Conservation (phyloP, 371 early-diverging fungal genomes). For the Mucor racemosus region DNA sequence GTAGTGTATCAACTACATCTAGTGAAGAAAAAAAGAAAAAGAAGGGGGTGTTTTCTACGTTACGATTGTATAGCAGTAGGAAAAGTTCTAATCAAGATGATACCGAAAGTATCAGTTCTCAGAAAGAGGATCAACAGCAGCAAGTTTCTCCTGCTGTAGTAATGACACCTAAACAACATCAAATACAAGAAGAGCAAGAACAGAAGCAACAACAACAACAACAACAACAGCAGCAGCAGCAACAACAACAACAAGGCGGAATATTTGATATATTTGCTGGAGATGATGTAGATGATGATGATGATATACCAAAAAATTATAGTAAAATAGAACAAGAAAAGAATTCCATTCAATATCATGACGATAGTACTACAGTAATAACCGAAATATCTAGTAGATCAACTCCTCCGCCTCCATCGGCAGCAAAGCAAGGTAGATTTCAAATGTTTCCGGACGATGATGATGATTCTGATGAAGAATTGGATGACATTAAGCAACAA, state of each 20-base stretch:
- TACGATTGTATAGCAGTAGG: constrained; percentile 14
- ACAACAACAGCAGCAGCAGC: not conserved
- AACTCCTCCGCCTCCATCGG: not conserved
- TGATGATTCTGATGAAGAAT: constrained; percentile 17
- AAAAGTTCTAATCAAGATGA: not conserved
- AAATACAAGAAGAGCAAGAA: not conserved
- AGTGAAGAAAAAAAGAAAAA: constrained; percentile 14
- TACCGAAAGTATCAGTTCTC: not conserved
- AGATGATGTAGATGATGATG: constrained; percentile 11
- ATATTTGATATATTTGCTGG: constrained; percentile 18
- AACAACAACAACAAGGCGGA: not conserved
- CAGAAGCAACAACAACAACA: not conserved
- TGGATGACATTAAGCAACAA: not conserved
- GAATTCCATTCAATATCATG: not conserved
- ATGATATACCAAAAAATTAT: not conserved
- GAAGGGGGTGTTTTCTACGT: constrained; percentile 15
- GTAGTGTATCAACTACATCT: not conserved
- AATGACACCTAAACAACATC: not conserved
- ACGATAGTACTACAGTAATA: not conserved
- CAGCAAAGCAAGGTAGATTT: not conserved
- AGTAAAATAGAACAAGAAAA: constrained; percentile 6
- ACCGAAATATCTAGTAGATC: not conserved
- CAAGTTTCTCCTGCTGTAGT: constrained; percentile 3
- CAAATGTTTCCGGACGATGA: constrained; percentile 14
- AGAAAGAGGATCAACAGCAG: not conserved